Evolutionary conservation across 1,284 basidiomycete species (phyloP).

Genomic region (Sanguinoderma infundibulare): DNA sequence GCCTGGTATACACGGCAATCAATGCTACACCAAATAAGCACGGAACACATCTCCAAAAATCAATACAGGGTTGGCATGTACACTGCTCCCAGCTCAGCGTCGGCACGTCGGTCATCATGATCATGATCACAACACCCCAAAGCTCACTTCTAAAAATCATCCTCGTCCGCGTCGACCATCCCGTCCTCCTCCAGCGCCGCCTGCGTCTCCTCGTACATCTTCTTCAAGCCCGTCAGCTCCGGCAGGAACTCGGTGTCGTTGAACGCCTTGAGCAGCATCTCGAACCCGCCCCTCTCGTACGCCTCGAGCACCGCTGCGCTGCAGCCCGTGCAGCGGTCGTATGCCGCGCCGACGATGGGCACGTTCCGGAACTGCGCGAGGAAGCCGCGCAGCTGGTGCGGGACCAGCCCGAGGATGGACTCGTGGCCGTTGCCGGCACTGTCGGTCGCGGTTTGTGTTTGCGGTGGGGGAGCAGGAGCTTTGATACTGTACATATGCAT

Average conservation of each 20-base stretch:
- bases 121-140: no score
- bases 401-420: conserved; percentile 84
- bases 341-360: conserved; percentile 86
- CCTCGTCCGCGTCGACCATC: conserved; percentile 72
- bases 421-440: conserved; percentile 39
- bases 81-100: no score
- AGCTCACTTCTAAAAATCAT: conserved; percentile 31
- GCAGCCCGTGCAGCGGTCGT: conserved; percentile 90
- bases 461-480: conserved; percentile 67
- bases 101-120: no score
- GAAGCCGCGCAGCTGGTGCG: conserved; percentile 94
- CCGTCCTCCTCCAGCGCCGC: conserved; percentile 76
- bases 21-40: no score
- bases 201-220: conserved; percentile 81
- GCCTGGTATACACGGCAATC: no score
- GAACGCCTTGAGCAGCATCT: conserved; percentile 83
- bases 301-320: conserved; percentile 72
- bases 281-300: conserved; percentile 79
- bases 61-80: no score
- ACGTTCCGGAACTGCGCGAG: conserved; percentile 86
- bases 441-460: conserved; percentile 39
- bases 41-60: no score
- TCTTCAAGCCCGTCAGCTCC: conserved; percentile 83
- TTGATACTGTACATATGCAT: conserved; percentile 49
- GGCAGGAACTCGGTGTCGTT: conserved; percentile 87